Conservation (phyloP, 179 eudicot species). For the Gypsophila paniculata region DNA sequence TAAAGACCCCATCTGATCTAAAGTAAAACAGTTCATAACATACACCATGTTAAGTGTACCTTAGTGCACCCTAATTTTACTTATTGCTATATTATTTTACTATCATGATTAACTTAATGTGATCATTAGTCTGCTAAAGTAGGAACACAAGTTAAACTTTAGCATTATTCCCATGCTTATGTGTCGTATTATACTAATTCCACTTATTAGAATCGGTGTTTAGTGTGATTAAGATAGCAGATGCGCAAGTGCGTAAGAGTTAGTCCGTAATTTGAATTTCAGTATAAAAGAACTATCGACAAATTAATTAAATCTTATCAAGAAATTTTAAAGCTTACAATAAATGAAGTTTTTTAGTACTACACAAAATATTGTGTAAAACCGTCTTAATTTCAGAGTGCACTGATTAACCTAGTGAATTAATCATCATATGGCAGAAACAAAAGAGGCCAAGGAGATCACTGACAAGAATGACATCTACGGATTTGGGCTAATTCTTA, state of each 20-base stretch:
- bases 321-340: no score
- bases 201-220: no score
- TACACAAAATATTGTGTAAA: no score
- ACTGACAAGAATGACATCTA: conserved; percentile 69
- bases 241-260: no score
- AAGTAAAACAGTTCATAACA: conserved; percentile 29
- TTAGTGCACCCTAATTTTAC: not conserved
- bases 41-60: conserved; percentile 24
- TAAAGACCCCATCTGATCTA: conserved; percentile 17
- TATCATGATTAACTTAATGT: no score
- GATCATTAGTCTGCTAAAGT: conserved; percentile 23
- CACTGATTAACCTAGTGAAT: no score
- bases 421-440: conserved; percentile 40
- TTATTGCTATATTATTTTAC: not conserved
- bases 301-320: no score
- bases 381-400: no score
- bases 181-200: conserved; percentile 2
- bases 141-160: conserved; percentile 17
- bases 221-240: no score
- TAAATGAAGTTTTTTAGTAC: not conserved
- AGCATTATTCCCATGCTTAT: not conserved
- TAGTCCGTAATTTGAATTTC: no score
- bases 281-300: no score
- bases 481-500: conserved; percentile 63
- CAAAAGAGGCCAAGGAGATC: conserved; percentile 45